Evolutionary conservation across 148 eudicot genomes (phyloP).

Genomic region (Rhododendron henanense): DNA sequence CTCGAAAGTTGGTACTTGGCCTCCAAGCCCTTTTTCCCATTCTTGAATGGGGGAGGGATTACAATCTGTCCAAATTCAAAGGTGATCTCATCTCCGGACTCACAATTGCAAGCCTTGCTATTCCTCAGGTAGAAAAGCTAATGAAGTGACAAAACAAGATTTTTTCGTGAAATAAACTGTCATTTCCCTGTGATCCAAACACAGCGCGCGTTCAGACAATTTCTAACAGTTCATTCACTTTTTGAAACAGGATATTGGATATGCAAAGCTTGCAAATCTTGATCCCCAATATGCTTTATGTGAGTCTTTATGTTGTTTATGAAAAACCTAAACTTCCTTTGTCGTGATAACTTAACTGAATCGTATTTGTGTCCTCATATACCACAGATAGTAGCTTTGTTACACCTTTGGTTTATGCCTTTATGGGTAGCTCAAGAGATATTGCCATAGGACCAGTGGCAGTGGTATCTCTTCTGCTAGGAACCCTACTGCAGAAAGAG

Average conservation of each 20-base stretch:
- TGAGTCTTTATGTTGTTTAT: constrained; percentile 22
- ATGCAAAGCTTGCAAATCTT: constrained; percentile 77
- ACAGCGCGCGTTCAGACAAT: not conserved
- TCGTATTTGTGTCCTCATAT: not conserved
- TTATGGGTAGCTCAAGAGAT: constrained; percentile 93
- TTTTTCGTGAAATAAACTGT: no score
- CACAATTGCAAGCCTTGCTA: constrained; percentile 85
- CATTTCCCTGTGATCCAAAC: not conserved
- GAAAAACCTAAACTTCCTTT: not conserved
- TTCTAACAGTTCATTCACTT: not conserved
- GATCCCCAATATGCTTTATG: constrained; percentile 61
- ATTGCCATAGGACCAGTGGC: constrained; percentile 97
- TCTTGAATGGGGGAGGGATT: constrained; percentile 74
- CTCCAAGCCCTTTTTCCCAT: constrained; percentile 67
- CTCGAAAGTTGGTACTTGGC: constrained; percentile 45
- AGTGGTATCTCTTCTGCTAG: constrained; percentile 80
- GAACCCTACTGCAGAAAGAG: constrained; percentile 51
- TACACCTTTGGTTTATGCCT: constrained; percentile 34
- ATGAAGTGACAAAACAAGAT: not conserved
- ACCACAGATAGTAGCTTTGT: constrained; percentile 59
- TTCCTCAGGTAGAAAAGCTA: constrained; percentile 65
- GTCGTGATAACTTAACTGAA: not conserved
- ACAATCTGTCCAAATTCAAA: constrained; percentile 50
- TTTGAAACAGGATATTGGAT: constrained; percentile 67
- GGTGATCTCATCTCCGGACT: constrained; percentile 72